Evolutionary conservation across 1,284 basidiomycete species (phyloP), one percentile per base, ranked within the genome.

Genomic region (Ganoderma multipileum): DNA sequence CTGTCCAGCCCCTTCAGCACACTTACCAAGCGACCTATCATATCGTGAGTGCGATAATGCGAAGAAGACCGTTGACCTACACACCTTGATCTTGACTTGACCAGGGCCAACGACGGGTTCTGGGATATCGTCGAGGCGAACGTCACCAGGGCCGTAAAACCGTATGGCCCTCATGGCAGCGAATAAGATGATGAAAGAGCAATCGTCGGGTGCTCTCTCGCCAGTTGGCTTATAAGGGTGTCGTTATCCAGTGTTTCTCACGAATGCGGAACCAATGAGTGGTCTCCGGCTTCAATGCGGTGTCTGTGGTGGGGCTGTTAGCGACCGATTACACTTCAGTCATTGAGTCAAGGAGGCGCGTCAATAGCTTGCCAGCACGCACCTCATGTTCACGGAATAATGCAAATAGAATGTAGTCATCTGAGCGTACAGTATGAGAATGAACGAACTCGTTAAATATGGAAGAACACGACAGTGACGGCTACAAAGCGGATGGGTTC

Each of bases 61-160:
- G 7, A 14, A 14, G 7, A 26, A 8, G 38, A 60, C 6, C 0
- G 28, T 12, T 4, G 16, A 44, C 23, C 39, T 9, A 70, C 76
- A n/a, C 30, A 80, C 78, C 73, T 80, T 79, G 64, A 81, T 72
- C 66, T 78, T 77, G 11, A 80, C 74, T 50, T 81, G 74, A 1
- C 68, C 72, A 2, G 57, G 65, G 2, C 66, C 63, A 0, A 72
- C 66, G 8, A 64, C 28, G 5, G 80, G 80, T 54, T 78, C 74
- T 0, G 75, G 75, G 4, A 79, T 72, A 2, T 79, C 68, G 18
- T 80, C 78, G 36, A 81, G 71, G 8, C 79, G 78, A 55, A 81
- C 71, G 61, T 81, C 79, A 1, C 75, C 71, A 20, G 75, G 74
- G 4, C 79, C 80, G 62, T 80, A 75, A 68, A 75, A 81, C 12